Conservation (phyloP, 495 filamentous ascomycete species). For the Bacidia gigantensis region DNA sequence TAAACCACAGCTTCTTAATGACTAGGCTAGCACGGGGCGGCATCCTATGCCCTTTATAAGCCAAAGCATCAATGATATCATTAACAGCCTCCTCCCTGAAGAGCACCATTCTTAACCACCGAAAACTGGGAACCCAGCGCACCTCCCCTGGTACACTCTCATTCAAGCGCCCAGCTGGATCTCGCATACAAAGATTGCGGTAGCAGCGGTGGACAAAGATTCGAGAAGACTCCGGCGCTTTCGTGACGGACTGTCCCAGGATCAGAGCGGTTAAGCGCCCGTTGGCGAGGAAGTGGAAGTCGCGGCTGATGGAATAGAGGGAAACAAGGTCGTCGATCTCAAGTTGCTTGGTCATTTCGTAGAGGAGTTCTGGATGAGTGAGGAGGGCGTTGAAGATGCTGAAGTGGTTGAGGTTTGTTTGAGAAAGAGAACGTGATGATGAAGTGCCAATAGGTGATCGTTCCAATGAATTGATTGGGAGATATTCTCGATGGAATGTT, state of each 20-base stretch:
- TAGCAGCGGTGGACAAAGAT: conserved; percentile 42
- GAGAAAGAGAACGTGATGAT: neutral
- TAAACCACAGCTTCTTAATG: conserved; percentile 51
- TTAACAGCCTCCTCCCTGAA: conserved; percentile 33
- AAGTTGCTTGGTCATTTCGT: conserved; percentile 38
- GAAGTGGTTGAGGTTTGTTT: conserved; percentile 17
- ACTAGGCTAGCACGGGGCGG: conserved; percentile 28
- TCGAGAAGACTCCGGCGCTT: conserved; percentile 30
- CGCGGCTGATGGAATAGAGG: conserved; percentile 43
- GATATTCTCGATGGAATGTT: too few species aligned
- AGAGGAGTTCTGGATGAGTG: conserved; percentile 32
- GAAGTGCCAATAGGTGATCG: neutral
- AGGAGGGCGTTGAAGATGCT: conserved; percentile 39
- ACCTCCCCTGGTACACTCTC: conserved; percentile 12
- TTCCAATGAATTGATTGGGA: too few species aligned
- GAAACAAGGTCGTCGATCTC: conserved; percentile 33
- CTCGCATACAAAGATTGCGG: conserved; percentile 32
- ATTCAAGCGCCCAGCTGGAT: conserved; percentile 27
- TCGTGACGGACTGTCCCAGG: conserved; percentile 26
- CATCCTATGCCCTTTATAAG: conserved; percentile 35
- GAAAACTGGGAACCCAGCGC: conserved; percentile 31
- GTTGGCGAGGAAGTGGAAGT: conserved; percentile 41
- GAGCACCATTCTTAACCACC: conserved; percentile 40
- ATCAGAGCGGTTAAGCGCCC: conserved; percentile 28
- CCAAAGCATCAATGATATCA: conserved; percentile 42